These are phyloP conservation scores for Suillus decipiens DNA, from an alignment of 768 basidiomycete species.

Conservation along the genomic window DNA sequence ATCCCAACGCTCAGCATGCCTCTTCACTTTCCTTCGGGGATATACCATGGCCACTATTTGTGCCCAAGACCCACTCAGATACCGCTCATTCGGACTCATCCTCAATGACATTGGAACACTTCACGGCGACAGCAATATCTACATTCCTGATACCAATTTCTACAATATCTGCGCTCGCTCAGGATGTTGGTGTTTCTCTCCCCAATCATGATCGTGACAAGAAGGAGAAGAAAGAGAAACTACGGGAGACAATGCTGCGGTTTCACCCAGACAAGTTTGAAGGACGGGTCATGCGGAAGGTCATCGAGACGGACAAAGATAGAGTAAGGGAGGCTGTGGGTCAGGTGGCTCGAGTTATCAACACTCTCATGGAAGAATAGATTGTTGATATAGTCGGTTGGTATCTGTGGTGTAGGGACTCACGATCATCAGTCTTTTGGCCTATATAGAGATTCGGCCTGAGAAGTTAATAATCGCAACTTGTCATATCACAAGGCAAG, in stretches of 20 bases:
- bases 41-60: conserved; percentile 73
- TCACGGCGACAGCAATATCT: conserved; percentile 57
- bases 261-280: conserved; percentile 87
- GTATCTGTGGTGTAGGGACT: neutral
- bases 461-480: neutral
- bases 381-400: neutral
- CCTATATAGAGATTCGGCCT: neutral
- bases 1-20: conserved; percentile 26
- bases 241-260: conserved; percentile 68
- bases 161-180: conserved; percentile 2
- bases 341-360: conserved; percentile 62
- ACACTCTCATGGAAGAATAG: conserved; percentile 47
- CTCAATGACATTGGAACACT: conserved; percentile 39
- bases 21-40: conserved; percentile 49
- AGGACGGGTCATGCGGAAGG: conserved; percentile 61
- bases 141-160: conserved; percentile 52
- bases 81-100: conserved; percentile 18
- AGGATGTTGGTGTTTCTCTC: conserved; percentile 8
- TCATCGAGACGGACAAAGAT: conserved; percentile 48
- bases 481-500: neutral
- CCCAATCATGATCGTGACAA: conserved; percentile 33
- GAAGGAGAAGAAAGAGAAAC: conserved; percentile 57
- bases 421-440: neutral
- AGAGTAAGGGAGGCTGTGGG: conserved; percentile 61
- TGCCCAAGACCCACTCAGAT: conserved; percentile 27